Evolutionary conservation across 202 grass and related monocot genomes (phyloP).

Genomic region (Schoenoplectus triqueter): DNA sequence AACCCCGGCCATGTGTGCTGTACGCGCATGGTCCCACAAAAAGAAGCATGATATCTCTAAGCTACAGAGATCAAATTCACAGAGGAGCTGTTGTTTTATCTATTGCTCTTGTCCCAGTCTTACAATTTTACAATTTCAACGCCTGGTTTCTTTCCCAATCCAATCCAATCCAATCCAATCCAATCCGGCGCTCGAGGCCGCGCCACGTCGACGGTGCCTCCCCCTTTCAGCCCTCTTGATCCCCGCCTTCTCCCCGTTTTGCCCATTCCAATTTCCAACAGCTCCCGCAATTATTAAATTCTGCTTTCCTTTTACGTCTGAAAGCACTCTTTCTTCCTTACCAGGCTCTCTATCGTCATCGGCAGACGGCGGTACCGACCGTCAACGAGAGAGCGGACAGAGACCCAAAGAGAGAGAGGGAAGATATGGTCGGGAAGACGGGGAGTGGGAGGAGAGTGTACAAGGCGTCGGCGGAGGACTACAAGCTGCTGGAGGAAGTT

Average conservation of each 20-base stretch:
- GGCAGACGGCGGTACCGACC: conserved; percentile 45
- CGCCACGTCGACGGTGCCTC: conserved; percentile 14
- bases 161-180: conserved; percentile 17
- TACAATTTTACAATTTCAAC: conserved; percentile 19
- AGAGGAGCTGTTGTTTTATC: background rate
- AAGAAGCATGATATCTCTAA: background rate
- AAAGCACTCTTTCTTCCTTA: conserved; percentile 2
- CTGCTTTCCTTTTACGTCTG: conserved; percentile 22
- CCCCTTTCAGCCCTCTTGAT: conserved; percentile 12
- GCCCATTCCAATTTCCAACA: conserved; percentile 28
- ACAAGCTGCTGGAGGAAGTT: conserved; percentile 76
- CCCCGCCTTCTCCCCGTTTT: conserved; percentile 6
- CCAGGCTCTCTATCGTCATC: background rate
- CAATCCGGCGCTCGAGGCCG: conserved; percentile 33
- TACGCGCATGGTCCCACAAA: background rate
- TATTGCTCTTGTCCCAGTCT: background rate
- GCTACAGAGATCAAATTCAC: conserved; percentile 4
- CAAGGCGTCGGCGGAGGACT: conserved; percentile 62
- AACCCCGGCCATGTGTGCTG: too few relatives aligned
- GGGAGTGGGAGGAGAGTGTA: conserved; percentile 45
- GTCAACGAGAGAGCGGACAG: conserved; percentile 36
- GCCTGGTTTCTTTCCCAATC: conserved; percentile 23
- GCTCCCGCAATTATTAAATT: conserved; percentile 34
- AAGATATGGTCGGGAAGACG: conserved; percentile 53
- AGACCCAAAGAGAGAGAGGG: conserved; percentile 44